Percentiles rank a stretch among this genome's conserved stretches.
phyloP scores from a whole-genome alignment of 306 rosid genomes.

The Senna siamea region DNA sequence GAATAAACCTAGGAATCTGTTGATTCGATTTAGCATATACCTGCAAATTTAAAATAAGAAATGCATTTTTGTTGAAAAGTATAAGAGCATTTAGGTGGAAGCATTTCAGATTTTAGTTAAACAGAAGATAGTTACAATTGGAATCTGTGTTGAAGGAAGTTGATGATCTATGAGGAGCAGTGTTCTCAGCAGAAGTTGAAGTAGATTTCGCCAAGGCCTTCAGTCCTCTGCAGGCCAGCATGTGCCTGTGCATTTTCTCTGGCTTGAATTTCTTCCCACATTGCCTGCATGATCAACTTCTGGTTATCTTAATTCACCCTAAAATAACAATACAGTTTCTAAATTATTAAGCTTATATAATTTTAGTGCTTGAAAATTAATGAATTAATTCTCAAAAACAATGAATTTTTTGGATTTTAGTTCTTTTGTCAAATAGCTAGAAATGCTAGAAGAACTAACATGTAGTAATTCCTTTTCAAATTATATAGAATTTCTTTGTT shows the following conservation, averaged over 20 bases:
- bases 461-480: too few species aligned
- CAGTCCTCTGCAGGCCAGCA: constrained; percentile 82
- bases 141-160: constrained; percentile 35
- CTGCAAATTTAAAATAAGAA: not conserved
- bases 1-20: not conserved
- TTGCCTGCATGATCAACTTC: constrained; percentile 64
- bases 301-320: too few species aligned
- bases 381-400: too few species aligned
- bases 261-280: constrained; percentile 84
- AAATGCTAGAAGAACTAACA: too few species aligned
- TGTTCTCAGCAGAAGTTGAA: constrained; percentile 31
- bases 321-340: too few species aligned
- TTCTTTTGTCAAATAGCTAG: too few species aligned
- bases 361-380: too few species aligned
- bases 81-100: too few species aligned
- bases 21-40: not conserved
- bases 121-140: constrained; percentile 38
- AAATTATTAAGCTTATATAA: too few species aligned
- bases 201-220: constrained; percentile 45
- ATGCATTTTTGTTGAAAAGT: not conserved
- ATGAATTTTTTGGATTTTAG: too few species aligned
- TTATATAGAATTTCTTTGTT: too few species aligned
- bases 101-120: constrained; percentile 39
- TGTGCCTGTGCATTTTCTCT: constrained; percentile 80
- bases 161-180: constrained; percentile 36